A percentile compares a stretch with the other conserved stretches of the same genome.
Conservation (phyloP, 768 basidiomycete species). For the Suillus placidus region DNA sequence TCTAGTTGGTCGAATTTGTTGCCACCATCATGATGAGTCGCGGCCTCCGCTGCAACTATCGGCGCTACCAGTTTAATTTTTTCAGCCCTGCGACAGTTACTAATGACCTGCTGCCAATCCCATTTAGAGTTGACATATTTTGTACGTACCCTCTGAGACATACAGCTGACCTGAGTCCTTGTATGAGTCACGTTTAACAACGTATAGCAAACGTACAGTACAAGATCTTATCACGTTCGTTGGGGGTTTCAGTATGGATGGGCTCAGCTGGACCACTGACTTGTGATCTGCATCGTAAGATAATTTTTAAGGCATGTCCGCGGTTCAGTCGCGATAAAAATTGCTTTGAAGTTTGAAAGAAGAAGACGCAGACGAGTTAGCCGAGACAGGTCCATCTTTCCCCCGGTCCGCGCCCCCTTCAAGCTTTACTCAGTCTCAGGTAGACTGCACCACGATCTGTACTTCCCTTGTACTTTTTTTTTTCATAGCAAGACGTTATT, state of each 20-base stretch:
- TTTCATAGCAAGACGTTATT: too few relatives aligned
- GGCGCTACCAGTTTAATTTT: not conserved
- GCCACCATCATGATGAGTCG: not conserved
- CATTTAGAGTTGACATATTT: not conserved
- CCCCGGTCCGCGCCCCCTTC: not conserved
- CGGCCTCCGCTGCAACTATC: not conserved
- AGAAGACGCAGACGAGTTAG: not conserved
- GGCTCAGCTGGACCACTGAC: not conserved
- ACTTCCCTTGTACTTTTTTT: not conserved
- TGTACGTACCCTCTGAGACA: not conserved
- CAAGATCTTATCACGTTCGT: not conserved
- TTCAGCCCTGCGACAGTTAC: not conserved
- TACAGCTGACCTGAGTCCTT: not conserved
- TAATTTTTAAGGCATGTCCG: not conserved
- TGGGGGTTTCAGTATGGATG: not conserved
- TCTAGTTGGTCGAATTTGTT: not conserved
- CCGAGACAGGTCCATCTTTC: constrained; percentile 1
- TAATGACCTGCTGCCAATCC: not conserved
- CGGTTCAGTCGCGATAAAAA: not conserved
- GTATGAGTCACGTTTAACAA: not conserved
- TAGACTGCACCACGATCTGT: not conserved
- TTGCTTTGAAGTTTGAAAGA: constrained; percentile 2
- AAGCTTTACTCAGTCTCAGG: not conserved
- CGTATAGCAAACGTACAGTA: not conserved
- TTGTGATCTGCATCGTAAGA: not conserved